These are phyloP conservation scores for Psidium friedrichsthalianum DNA, from an alignment of 345 rosid genomes.

Conservation along the genomic window DNA sequence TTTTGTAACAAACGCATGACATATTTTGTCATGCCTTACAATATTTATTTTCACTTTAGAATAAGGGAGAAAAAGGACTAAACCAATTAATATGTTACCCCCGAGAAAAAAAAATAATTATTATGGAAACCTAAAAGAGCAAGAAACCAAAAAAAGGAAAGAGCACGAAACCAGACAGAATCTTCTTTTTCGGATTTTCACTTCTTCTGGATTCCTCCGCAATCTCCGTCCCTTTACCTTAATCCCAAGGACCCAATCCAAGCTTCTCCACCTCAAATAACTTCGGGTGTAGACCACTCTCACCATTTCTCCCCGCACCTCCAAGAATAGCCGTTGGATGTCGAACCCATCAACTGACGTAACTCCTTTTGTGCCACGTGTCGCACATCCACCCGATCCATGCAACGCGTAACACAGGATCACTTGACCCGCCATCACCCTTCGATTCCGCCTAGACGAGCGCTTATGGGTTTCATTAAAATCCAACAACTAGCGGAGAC, in stretches of 20 bases:
- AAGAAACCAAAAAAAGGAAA: no score
- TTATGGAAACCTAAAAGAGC: no score
- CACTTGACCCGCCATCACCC: background rate
- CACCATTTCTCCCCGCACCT: background rate
- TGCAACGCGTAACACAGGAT: background rate
- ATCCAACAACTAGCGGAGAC: background rate
- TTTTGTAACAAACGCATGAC: no score
- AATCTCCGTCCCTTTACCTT: background rate
- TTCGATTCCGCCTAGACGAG: background rate
- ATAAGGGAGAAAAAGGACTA: no score
- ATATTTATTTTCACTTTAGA: no score
- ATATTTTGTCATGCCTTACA: no score
- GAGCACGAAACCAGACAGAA: no score
- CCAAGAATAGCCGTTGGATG: background rate
- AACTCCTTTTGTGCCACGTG: background rate
- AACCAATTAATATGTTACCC: no score
- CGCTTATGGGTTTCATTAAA: background rate
- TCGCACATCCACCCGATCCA: background rate
- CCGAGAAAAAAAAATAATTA: no score
- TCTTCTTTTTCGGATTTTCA: no score
- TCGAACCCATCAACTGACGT: background rate
- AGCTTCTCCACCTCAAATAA: background rate
- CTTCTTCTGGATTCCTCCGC: background rate
- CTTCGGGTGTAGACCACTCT: background rate
- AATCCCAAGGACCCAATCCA: background rate